A percentile compares a stretch with the other conserved stretches of the same genome.
phyloP scores from a whole-genome alignment of 202 grass and related monocot species.

The Carex sylvatica region DNA sequence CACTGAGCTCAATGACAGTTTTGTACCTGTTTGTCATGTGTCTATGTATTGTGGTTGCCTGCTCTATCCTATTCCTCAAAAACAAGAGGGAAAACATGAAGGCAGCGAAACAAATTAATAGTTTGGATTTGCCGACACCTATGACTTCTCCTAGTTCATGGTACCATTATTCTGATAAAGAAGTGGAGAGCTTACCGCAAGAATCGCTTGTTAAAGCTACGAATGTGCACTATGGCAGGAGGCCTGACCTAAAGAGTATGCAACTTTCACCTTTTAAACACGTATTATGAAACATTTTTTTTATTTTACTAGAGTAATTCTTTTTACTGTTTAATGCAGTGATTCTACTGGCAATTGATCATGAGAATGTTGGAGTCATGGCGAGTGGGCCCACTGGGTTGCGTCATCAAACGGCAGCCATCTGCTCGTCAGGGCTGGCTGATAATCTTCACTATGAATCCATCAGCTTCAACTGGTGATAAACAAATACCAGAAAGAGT shows the following conservation, averaged over 20 bases:
- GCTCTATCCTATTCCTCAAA: constrained; percentile 36
- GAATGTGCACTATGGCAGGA: constrained; percentile 41
- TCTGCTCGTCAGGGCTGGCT: constrained; percentile 37
- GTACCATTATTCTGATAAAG: constrained; percentile 30
- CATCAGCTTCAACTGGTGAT: constrained; percentile 62
- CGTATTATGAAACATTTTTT: background rate
- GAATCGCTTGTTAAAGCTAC: constrained; percentile 39
- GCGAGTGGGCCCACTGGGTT: constrained; percentile 34
- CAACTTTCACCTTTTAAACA: background rate
- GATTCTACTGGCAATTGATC: constrained; percentile 32
- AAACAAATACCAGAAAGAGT: background rate
- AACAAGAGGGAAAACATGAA: constrained; percentile 29
- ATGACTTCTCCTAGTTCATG: constrained; percentile 31
- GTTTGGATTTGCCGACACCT: constrained; percentile 22
- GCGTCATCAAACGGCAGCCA: constrained; percentile 42
- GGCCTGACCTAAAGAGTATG: constrained; percentile 51
- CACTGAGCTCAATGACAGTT: constrained; percentile 29
- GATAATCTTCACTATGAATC: constrained; percentile 54
- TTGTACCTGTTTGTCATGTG: constrained; percentile 45
- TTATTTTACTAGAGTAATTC: background rate
- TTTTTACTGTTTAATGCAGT: constrained; percentile 7
- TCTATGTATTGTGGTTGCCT: constrained; percentile 27
- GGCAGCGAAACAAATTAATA: constrained; percentile 30
- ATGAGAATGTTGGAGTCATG: constrained; percentile 40
- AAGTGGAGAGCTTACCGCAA: constrained; percentile 45